Conservation (phyloP, 1,139 yeast genomes). For the Geotrichum macrosporum region DNA sequence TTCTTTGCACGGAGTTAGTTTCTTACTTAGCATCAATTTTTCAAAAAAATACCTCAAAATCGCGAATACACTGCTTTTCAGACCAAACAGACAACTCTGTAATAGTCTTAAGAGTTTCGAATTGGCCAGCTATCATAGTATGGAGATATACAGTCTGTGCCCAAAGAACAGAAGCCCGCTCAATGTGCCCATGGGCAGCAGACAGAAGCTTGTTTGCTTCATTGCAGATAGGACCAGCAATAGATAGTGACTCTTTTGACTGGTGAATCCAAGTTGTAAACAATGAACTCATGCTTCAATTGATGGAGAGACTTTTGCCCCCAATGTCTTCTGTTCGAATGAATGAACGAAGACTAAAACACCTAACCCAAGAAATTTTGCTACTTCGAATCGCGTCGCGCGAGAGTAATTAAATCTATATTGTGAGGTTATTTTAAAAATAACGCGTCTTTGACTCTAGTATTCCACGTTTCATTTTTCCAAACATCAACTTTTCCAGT, state of each 20-base stretch:
- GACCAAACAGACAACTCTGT: constrained; percentile 23
- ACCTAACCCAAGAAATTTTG: too few relatives aligned
- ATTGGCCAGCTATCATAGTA: constrained; percentile 35
- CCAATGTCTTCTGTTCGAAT: too few relatives aligned
- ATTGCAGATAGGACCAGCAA: constrained; percentile 40
- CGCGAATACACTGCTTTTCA: constrained; percentile 22
- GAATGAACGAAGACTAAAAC: too few relatives aligned
- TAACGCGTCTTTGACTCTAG: too few relatives aligned
- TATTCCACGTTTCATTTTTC: too few relatives aligned
- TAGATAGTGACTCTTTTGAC: constrained; percentile 37
- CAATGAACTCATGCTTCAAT: constrained; percentile 15
- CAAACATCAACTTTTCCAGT: too few relatives aligned
- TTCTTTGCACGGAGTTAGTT: constrained; percentile 22
- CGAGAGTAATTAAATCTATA: too few relatives aligned
- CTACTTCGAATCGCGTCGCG: too few relatives aligned
- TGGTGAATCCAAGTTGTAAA: constrained; percentile 31
- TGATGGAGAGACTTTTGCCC: background rate
- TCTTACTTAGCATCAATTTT: constrained; percentile 22
- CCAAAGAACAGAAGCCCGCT: constrained; percentile 37
- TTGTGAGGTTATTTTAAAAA: too few relatives aligned
- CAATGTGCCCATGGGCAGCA: constrained; percentile 32
- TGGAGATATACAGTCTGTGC: constrained; percentile 36
- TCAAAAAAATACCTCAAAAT: constrained; percentile 24
- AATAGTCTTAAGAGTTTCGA: constrained; percentile 27
- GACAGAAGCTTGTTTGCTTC: constrained; percentile 36